A percentile compares a stretch with the other conserved stretches of the same genome.
Conservation (phyloP, 371 early-diverging fungal species). For the Apophysomyces trapeziformis region DNA sequence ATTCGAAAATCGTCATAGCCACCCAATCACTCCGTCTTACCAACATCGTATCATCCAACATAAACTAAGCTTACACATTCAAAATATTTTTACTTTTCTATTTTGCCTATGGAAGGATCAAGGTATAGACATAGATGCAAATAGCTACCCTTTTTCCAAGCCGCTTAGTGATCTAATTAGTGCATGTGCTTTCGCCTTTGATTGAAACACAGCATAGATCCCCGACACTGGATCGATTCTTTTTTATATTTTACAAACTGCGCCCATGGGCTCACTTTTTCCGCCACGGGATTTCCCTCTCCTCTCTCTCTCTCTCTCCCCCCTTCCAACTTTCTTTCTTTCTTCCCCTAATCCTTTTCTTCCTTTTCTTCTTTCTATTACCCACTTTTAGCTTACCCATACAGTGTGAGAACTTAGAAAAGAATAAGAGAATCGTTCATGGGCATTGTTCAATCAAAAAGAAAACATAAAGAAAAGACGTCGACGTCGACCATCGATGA, state of each 20-base stretch:
- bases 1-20: background rate
- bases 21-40: no score
- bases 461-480: background rate
- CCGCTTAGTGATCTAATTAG: background rate
- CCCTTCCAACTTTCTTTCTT: slow-evolving; percentile 14
- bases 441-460: slow-evolving; percentile 7
- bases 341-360: background rate
- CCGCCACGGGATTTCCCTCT: background rate
- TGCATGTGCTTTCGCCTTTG: slow-evolving; percentile 1
- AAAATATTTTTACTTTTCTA: background rate
- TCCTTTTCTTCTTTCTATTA: background rate
- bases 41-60: no score
- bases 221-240: background rate
- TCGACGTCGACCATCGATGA: background rate
- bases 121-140: no score
- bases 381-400: no score
- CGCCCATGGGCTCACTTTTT: background rate
- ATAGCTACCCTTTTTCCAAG: no score
- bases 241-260: slow-evolving; percentile 2
- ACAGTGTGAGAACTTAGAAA: no score
- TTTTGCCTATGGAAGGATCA: no score
- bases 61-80: background rate
- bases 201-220: slow-evolving; percentile 1
- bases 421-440: background rate
- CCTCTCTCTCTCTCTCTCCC: background rate